Percentiles rank a stretch among this genome's conserved stretches.
phyloP scores from a whole-genome alignment of 140 eudicot species.

The Flaveria floridana region DNA sequence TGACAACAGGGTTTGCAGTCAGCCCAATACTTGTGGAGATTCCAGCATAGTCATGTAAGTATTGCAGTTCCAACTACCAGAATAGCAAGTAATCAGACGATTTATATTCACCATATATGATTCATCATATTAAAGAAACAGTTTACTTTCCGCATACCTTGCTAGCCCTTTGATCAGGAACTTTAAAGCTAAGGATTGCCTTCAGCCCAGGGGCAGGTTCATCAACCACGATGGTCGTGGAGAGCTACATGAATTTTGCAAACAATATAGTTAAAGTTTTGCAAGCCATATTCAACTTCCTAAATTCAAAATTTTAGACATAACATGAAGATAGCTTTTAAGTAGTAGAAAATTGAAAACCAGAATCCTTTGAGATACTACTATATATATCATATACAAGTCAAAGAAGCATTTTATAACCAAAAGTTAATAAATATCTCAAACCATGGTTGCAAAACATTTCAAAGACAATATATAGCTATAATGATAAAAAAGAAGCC shows the following conservation, averaged over 20 bases:
- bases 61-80: conserved; percentile 53
- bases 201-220: conserved; percentile 85
- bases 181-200: conserved; percentile 70
- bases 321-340: neutral
- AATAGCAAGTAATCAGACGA: neutral
- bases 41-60: conserved; percentile 69
- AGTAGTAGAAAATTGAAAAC: neutral
- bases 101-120: neutral
- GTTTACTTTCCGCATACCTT: conserved; percentile 45
- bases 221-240: conserved; percentile 60
- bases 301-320: neutral
- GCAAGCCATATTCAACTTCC: neutral
- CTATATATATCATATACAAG: neutral
- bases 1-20: conserved; percentile 58
- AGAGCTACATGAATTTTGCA: conserved; percentile 44
- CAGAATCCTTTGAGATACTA: neutral
- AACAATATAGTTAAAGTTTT: conserved; percentile 10
- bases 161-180: conserved; percentile 79
- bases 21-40: conserved; percentile 49
- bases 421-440: conserved; percentile 1
- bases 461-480: neutral
- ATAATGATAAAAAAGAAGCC: neutral
- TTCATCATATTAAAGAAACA: neutral
- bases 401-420: neutral
- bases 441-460: neutral